Evolutionary conservation across 352 stramenopile genomes (phyloP).

Genomic region (Chrysophaeum taylorii): DNA sequence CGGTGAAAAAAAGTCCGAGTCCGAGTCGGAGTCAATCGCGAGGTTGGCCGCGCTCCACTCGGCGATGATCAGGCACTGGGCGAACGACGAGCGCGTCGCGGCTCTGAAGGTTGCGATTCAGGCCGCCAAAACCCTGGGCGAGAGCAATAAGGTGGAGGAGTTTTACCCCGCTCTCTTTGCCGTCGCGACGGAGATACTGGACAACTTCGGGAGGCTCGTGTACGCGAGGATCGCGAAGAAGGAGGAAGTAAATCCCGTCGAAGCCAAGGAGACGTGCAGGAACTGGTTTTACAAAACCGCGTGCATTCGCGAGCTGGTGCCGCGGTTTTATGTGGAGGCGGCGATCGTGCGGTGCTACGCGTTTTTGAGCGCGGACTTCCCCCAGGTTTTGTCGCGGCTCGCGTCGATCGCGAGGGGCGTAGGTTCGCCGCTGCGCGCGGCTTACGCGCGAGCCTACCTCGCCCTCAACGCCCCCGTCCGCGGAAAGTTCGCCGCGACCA

Average conservation of each 20-base stretch:
- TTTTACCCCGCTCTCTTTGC: conserved; percentile 75
- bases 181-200: conserved; percentile 66
- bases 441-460: conserved; percentile 70
- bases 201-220: conserved; percentile 68
- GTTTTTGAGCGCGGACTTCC: conserved; percentile 72
- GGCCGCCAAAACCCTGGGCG: conserved; percentile 67
- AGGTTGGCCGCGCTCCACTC: conserved; percentile 54
- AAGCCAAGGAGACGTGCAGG: conserved; percentile 39
- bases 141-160: conserved; percentile 59
- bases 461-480: conserved; percentile 17
- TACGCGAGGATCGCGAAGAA: conserved; percentile 60
- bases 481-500: conserved; percentile 49
- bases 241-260: conserved; percentile 34
- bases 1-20: conserved; percentile 40
- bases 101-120: conserved; percentile 76
- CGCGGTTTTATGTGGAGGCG: conserved; percentile 71
- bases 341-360: conserved; percentile 70
- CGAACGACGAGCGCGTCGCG: conserved; percentile 67
- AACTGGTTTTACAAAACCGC: conserved; percentile 74
- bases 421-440: conserved; percentile 65
- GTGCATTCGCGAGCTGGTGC: conserved; percentile 76
- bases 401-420: conserved; percentile 48
- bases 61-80: conserved; percentile 55
- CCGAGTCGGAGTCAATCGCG: conserved; percentile 71
- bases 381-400: conserved; percentile 57